Evolutionary conservation across 140 eudicot genomes (phyloP), one percentile per base, ranked within the genome.

Genomic region (Bidens hawaiensis): DNA sequence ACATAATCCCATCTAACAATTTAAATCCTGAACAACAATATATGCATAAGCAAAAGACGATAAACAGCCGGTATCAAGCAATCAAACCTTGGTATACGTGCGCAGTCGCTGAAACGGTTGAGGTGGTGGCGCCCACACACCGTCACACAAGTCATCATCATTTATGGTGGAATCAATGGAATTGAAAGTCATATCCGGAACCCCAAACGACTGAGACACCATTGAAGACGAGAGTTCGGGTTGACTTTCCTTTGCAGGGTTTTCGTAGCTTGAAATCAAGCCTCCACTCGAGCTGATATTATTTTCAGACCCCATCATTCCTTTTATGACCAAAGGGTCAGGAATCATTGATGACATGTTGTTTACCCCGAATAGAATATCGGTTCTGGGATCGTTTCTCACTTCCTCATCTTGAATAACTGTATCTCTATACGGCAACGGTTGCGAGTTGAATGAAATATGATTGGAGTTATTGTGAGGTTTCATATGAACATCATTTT

Each of bases 141-240:
- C 80, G 26, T 75, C 36, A 50, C 81, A 69, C 64, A 91, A 80
- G 60, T 79, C 59, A 42, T 75, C 79, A 34, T 91, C 99, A 63
- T 83, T 85, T 23, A 91, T 81, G 2, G 87, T 70, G 10, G 99
- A 83, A 60, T 87, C 96, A 30, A 84, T 82, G 21, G 98, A 87
- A 41, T 87, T 91, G 62, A 91, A 87, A 25, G 85, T 71, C 83
- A 91, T 80, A 51, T 91, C 99, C 6, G 99, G 99, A 46, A 91
- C 95, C 12, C 99, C 99, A 81, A 91, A 91, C 21, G 96, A 82
- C 73, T 91, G 95, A 9, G 95, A 80, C 19, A 88, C 95, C 85
- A 91, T 80, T 4, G 98, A 87, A 5, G 98, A 84, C n/a, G 95
- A 80, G 28, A 78, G 89, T 60, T 87, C 96, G 0, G 86, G 95